phyloP scores from a whole-genome alignment of 1,284 basidiomycete genomes.

The Cryptococcus hybrid region DNA sequence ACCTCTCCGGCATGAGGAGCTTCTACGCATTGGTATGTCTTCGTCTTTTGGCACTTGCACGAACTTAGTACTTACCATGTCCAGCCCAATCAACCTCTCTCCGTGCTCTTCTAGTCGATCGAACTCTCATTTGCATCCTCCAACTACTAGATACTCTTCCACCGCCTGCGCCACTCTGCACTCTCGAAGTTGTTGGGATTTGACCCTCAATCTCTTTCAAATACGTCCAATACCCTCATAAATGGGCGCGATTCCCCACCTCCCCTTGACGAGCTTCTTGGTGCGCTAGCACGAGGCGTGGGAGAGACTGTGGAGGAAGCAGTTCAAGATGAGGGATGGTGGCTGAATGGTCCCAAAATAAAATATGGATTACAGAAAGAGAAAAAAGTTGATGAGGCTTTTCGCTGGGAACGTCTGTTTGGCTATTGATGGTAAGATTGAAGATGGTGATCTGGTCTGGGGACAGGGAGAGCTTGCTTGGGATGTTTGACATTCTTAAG shows the following conservation, averaged over 20 bases:
- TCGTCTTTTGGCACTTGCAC: background rate
- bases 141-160: conserved; percentile 34
- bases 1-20: conserved; percentile 40
- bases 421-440: conserved; percentile 29
- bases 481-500: conserved; percentile 14
- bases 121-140: conserved; percentile 32
- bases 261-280: conserved; percentile 33
- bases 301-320: conserved; percentile 1
- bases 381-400: conserved; percentile 28
- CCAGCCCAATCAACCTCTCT: conserved; percentile 38
- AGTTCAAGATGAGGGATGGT: conserved; percentile 23
- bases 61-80: background rate
- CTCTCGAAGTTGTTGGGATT: conserved; percentile 37
- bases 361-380: conserved; percentile 42
- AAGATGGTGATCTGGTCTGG: conserved; percentile 24
- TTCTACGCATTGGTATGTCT: conserved; percentile 44
- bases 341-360: conserved; percentile 16
- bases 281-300: conserved; percentile 7
- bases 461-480: conserved; percentile 35
- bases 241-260: conserved; percentile 34
- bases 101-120: conserved; percentile 30
- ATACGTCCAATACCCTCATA: conserved; percentile 22
- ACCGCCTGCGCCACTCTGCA: conserved; percentile 20
- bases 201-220: conserved; percentile 28
- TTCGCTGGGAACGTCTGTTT: conserved; percentile 35